phyloP scores from a whole-genome alignment of 805 yeast genomes.

The Starmera amethionina region DNA sequence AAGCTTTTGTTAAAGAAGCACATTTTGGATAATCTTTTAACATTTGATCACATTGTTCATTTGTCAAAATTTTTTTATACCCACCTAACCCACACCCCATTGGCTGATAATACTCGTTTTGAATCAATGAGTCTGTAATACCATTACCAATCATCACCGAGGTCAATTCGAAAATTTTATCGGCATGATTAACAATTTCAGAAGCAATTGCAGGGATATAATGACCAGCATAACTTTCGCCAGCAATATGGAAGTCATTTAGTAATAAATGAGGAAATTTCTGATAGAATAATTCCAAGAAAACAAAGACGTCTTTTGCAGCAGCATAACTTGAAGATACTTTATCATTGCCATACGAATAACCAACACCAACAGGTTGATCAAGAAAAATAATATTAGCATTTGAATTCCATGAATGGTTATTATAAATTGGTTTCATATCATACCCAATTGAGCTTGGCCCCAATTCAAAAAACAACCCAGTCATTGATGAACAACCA shows the following conservation, averaged over 20 bases:
- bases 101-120: constrained; percentile 72
- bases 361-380: constrained; percentile 92
- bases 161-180: constrained; percentile 51
- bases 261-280: constrained; percentile 65
- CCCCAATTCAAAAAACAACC: constrained; percentile 85
- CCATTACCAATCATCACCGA: constrained; percentile 92
- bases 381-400: constrained; percentile 88
- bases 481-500: constrained; percentile 88
- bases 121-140: constrained; percentile 74
- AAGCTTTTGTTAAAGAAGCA: constrained; percentile 46
- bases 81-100: constrained; percentile 96
- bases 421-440: constrained; percentile 65
- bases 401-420: constrained; percentile 83
- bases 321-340: constrained; percentile 73
- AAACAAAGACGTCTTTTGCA: constrained; percentile 78
- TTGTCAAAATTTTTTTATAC: constrained; percentile 58
- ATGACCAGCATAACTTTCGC: constrained; percentile 81
- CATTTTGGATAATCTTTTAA: constrained; percentile 54
- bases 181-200: constrained; percentile 35
- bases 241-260: constrained; percentile 65
- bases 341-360: constrained; percentile 59
- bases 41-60: constrained; percentile 65
- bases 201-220: constrained; percentile 65
- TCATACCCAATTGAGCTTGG: constrained; percentile 65
- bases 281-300: constrained; percentile 73